These are phyloP conservation scores for Aureobasidium sp. DNA, from an alignment of 2,329 filamentous ascomycete species.

Conservation along the genomic window DNA sequence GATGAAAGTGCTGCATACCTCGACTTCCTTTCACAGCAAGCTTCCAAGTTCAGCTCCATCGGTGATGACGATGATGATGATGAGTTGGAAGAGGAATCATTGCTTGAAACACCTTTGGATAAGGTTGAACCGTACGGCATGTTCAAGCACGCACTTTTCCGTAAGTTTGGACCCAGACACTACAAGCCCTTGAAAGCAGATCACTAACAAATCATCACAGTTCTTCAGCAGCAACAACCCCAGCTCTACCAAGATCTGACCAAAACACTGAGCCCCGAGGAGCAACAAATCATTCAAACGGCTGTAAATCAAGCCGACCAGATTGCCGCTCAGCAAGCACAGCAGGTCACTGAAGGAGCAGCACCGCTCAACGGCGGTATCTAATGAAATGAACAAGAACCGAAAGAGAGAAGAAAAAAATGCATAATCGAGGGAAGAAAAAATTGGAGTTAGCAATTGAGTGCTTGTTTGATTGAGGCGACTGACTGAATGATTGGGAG, in stretches of 20 bases:
- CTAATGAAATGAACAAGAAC: neutral
- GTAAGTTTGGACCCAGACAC: constrained; percentile 46
- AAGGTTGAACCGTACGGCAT: constrained; percentile 90
- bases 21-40: constrained; percentile 86
- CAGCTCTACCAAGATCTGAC: constrained; percentile 78
- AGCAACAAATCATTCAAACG: constrained; percentile 70
- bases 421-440: neutral
- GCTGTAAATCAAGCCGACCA: constrained; percentile 65
- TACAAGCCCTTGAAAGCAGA: neutral
- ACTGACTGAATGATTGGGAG: neutral
- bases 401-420: neutral
- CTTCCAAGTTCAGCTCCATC: constrained; percentile 42
- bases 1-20: constrained; percentile 93
- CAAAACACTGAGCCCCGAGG: constrained; percentile 66
- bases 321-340: constrained; percentile 32
- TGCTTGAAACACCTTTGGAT: constrained; percentile 89
- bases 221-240: constrained; percentile 82
- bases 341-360: constrained; percentile 6
- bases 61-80: constrained; percentile 65
- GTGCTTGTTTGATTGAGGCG: neutral
- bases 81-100: constrained; percentile 81
- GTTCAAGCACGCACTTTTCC: constrained; percentile 72
- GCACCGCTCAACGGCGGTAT: constrained; percentile 39
- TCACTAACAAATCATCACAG: constrained; percentile 39
- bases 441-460: neutral